A percentile compares a stretch with the other conserved stretches of the same genome.
phyloP scores from a whole-genome alignment of 495 filamentous ascomycete species.

The Choiromyces venosus region DNA sequence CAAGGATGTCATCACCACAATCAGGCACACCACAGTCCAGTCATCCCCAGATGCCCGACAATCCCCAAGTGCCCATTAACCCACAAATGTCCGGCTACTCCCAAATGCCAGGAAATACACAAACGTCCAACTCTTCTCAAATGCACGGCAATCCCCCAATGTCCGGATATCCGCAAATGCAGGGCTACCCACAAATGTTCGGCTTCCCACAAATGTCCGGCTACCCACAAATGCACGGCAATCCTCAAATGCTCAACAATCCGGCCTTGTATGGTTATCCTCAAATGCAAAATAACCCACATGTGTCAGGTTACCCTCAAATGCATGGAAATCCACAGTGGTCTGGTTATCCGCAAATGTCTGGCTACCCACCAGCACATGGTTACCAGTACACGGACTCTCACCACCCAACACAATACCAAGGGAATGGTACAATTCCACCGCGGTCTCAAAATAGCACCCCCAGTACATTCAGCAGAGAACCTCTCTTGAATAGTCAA shows the following conservation, averaged over 20 bases:
- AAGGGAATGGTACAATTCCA: background rate
- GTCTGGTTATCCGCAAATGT: background rate
- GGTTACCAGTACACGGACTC: background rate
- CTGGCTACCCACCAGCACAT: background rate
- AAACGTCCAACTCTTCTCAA: background rate
- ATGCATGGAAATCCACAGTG: background rate
- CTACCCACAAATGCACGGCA: too few species aligned
- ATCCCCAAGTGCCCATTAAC: background rate
- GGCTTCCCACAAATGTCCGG: too few species aligned
- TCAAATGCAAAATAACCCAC: background rate
- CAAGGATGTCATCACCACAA: too few species aligned
- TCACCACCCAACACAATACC: background rate
- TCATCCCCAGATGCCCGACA: background rate
- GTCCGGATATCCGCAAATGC: background rate
- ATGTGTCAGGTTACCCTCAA: background rate
- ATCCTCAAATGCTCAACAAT: too few species aligned
- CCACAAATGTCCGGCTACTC: background rate
- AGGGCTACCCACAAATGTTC: background rate
- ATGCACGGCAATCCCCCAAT: background rate
- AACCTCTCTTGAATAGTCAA: background rate
- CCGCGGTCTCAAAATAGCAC: background rate
- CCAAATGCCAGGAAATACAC: background rate
- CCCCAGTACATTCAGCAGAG: background rate
- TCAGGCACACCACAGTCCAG: background rate
- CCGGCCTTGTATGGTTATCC: too few species aligned